Base-by-base conservation (phyloP, 805 yeast genomes). In the Yueomyces sinensis region DNA sequence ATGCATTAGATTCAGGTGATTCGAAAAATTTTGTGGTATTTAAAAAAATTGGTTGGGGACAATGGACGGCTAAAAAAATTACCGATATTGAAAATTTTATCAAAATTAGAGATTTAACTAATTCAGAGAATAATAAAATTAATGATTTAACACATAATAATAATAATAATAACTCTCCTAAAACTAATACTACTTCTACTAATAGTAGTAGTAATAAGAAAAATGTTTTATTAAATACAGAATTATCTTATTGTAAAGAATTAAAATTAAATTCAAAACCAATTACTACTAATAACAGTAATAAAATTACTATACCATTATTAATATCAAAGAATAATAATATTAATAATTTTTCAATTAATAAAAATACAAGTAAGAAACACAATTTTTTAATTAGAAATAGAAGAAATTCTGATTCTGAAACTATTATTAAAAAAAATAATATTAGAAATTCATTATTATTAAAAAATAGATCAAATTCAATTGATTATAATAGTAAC, bases 21-120 rank as follows among this genome's bases (percentile, higher is more conserved):
- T 67, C 69, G 38, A 54, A 54, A 5, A 50, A 61, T 31, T 53
- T 60, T 5, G 76, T 81, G 30, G 72, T 79, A 13, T 87, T 87
- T 59, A 94, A 84, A 50, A 87, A 87, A 59, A 84, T 87, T 23
- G 95, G 96, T 17, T 87, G 97, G 97, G 97, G 97, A 39, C 93
- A 87, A 55, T 87, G 97, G 97, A 42, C 53, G 17, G 93, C 87
- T 3, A 68, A 75, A 46, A 60, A 63, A 32, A n/a, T n/a, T n/a
- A n/a, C 20, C 2, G 23, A 56, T n/a, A 38, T 56, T 9, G 53
- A 54, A 33, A 37, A 50, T 17, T 64, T 63, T 37, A 41, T 45
- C 18, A 49, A 46, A 48, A 44, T 66, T 56, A 54, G 66, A 62
- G 69, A 56, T 53, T 47, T 47, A 46, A 65, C 56, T 53, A 68